These are phyloP conservation scores for Leucoagaricus sp. DNA, from an alignment of 1,284 basidiomycete genomes.

Conservation along the genomic window DNA sequence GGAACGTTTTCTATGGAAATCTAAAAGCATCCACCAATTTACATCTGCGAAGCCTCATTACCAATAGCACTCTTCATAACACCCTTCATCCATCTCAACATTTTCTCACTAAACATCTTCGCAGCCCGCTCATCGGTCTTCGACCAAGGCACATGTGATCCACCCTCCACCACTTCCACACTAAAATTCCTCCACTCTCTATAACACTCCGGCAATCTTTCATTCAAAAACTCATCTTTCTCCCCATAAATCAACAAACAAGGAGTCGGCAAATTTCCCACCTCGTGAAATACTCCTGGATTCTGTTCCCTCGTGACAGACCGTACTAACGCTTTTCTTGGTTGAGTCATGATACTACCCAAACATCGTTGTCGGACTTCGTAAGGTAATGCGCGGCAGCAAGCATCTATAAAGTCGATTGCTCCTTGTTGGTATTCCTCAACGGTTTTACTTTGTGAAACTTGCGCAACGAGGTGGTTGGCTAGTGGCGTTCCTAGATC, in stretches of 20 bases:
- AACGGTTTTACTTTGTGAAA: neutral
- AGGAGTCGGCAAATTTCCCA: neutral
- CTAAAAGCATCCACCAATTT: neutral
- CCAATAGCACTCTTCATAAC: neutral
- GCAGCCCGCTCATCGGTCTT: neutral
- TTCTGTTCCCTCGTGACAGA: slow-evolving; percentile 3
- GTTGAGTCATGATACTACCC: slow-evolving; percentile 8
- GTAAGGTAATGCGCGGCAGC: slow-evolving; percentile 1
- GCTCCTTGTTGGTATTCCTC: slow-evolving; percentile 4
- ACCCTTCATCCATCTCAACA: slow-evolving; percentile 4
- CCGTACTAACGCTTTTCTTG: neutral
- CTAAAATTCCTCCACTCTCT: slow-evolving; percentile 3
- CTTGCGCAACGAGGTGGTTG: neutral
- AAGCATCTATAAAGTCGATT: neutral
- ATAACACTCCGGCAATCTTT: neutral
- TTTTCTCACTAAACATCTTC: slow-evolving; percentile 1
- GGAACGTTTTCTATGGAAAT: neutral
- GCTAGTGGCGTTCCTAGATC: neutral
- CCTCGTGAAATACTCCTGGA: neutral
- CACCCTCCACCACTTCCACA: slow-evolving; percentile 7
- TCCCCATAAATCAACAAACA: slow-evolving; percentile 10
- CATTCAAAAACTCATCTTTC: neutral
- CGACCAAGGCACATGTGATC: slow-evolving; percentile 1
- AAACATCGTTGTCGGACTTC: slow-evolving; percentile 1
- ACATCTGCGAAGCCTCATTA: no score